Base-by-base conservation (phyloP, 2,329 filamentous ascomycete genomes). In the Ascochyta lentis region DNA sequence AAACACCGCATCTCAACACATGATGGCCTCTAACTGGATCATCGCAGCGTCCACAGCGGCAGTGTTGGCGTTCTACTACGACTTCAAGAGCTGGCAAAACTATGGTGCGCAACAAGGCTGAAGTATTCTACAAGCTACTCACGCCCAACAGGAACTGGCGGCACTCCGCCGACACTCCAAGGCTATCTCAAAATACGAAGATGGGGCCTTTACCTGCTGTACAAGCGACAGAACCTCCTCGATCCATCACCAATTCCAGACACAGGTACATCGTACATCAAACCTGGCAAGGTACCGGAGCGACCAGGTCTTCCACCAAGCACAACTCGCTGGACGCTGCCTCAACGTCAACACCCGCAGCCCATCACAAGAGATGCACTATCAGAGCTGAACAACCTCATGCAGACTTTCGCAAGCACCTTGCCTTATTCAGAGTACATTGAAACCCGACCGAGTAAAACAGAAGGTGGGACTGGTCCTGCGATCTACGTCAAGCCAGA, bases 391-490 rank as follows among this genome's bases (percentile, higher is more conserved):
- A 56, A 62, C 23, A 57, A 53, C 16, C 53, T 72, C n/a, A 69
- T 71, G 60, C 59, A 58, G 19, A 44, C 51, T 8, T 66, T 70
- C 34, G 63, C 68, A 7, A 54, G 13, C 26, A 57, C 59, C 6
- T 9, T 58, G 3, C 56, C 63, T n/a, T 68, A 61, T 43, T 59
- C 63, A 0, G 19, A 54, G 3, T 68, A 62, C 15, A 69, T 72
- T 9, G 53, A 60, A 12, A 51, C 63, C 0, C 56, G 58, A 3
- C 63, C 64, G 4, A 67, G 65, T 44, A 70, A 68, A 48, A 72
- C 69, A 3, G 70, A 73, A 60, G 69, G 70, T 16, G 70, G 68
- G 2, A 72, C 68, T n/a, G 70, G 69, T 3, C 50, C 60, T 12
- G 70, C 69, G 8, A 69, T 73, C 9, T 73, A 72, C 54, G 65